Evolutionary conservation across 208 protist genomes (phyloP).

Genomic region (Crithidia acanthocephali): DNA sequence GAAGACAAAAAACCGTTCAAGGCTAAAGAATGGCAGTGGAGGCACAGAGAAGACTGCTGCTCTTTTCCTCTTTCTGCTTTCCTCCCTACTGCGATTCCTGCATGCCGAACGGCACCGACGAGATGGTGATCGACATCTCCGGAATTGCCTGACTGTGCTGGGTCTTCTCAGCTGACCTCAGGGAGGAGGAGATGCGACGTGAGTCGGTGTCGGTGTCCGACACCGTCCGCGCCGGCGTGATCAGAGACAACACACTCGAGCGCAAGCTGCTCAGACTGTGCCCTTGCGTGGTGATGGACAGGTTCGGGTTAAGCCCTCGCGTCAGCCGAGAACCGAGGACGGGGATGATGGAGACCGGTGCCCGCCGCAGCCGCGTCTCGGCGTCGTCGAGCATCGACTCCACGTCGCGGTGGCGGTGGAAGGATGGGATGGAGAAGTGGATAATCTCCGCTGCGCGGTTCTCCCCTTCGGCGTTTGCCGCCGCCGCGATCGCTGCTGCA

Average conservation of each 20-base stretch:
- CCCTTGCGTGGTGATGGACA: slow-evolving; percentile 11
- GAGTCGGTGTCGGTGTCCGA: slow-evolving; percentile 4
- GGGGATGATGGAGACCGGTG: slow-evolving; percentile 23
- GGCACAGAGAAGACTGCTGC: background rate
- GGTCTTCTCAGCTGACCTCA: background rate
- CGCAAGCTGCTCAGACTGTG: background rate
- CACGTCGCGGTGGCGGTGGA: slow-evolving; percentile 21
- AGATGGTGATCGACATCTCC: slow-evolving; percentile 10
- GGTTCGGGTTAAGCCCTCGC: slow-evolving; percentile 1
- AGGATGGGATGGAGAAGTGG: slow-evolving; percentile 20
- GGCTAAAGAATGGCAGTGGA: too few relatives aligned
- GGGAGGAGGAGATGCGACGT: slow-evolving; percentile 3
- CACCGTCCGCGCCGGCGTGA: slow-evolving; percentile 3
- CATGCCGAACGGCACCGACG: background rate
- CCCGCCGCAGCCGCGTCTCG: slow-evolving; percentile 13
- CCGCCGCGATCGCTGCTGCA: background rate
- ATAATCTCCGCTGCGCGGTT: background rate
- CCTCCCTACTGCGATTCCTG: slow-evolving; percentile 3
- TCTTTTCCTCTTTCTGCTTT: too few relatives aligned
- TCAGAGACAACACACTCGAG: slow-evolving; percentile 26
- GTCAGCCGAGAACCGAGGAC: slow-evolving; percentile 16
- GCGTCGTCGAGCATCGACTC: slow-evolving; percentile 34
- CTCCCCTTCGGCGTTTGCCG: background rate
- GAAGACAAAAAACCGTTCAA: too few relatives aligned
- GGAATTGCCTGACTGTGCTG: background rate